Evolutionary conservation across 345 rosid species (phyloP).

Genomic region (Tarenaya hassleriana): DNA sequence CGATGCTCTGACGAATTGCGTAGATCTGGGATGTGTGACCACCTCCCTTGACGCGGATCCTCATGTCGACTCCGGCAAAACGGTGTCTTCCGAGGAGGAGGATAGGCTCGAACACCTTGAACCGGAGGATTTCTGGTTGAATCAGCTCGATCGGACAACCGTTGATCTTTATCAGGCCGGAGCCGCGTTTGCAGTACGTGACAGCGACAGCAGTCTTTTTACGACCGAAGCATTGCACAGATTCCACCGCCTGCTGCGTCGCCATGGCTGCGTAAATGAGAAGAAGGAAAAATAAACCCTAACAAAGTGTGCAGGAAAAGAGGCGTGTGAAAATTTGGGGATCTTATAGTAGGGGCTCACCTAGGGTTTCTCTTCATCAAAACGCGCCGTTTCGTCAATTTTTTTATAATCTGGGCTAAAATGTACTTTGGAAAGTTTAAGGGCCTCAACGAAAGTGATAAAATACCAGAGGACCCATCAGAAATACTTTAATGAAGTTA

Average conservation of each 20-base stretch:
- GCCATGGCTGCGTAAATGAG: constrained; percentile 35
- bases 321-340: not conserved
- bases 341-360: not conserved
- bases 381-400: no score
- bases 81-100: constrained; percentile 70
- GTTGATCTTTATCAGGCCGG: no score
- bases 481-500: no score
- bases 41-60: constrained; percentile 78
- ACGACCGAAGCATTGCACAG: constrained; percentile 78
- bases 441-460: no score
- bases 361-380: constrained; percentile 4
- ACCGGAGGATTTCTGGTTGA: constrained; percentile 82
- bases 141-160: no score
- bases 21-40: constrained; percentile 94
- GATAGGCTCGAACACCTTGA: constrained; percentile 70
- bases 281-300: not conserved
- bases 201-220: constrained; percentile 85
- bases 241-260: constrained; percentile 32
- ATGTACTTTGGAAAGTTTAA: no score
- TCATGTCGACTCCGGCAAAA: constrained; percentile 78
- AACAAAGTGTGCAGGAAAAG: not conserved
- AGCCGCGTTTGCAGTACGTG: no score
- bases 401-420: no score
- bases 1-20: constrained; percentile 85
- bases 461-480: no score